Conservation (phyloP, 495 filamentous ascomycete genomes). For the Pseudevernia furfuracea region DNA sequence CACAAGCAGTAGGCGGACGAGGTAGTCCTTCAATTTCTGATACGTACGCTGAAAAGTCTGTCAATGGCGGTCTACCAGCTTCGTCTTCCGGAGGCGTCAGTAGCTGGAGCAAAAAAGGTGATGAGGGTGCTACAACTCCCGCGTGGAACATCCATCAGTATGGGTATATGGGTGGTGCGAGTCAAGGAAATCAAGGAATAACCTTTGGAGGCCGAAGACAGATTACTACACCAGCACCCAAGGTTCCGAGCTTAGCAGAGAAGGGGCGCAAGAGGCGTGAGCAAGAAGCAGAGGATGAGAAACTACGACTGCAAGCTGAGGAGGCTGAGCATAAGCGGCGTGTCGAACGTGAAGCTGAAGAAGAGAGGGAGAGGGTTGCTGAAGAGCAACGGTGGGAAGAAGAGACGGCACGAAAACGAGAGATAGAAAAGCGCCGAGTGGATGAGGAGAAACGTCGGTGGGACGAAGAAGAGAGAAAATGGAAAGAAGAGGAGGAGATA, state of each 20-base stretch:
- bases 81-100: conserved; percentile 54
- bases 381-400: conserved; percentile 78
- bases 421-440: conserved; percentile 57
- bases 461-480: conserved; percentile 77
- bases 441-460: conserved; percentile 74
- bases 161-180: conserved; percentile 96
- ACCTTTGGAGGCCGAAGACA: conserved; percentile 85
- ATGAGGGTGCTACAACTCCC: conserved; percentile 72
- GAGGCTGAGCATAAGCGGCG: conserved; percentile 56
- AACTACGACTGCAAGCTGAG: conserved; percentile 52
- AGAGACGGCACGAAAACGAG: conserved; percentile 59
- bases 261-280: conserved; percentile 55
- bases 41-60: conserved; percentile 23
- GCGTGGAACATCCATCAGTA: conserved; percentile 99
- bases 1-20: conserved; percentile 45
- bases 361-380: conserved; percentile 56
- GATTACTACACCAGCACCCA: conserved; percentile 75
- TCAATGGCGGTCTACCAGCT: conserved; percentile 28
- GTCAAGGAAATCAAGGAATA: conserved; percentile 90
- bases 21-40: conserved; percentile 53
- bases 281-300: conserved; percentile 50
- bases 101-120: conserved; percentile 81
- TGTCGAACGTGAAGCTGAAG: conserved; percentile 58
- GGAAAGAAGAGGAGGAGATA: conserved; percentile 73
- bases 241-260: conserved; percentile 65